Percentiles rank a stretch among this genome's conserved stretches.
phyloP scores from a whole-genome alignment of 2,329 filamentous ascomycete species.

The Neocucurbitaria cava region DNA sequence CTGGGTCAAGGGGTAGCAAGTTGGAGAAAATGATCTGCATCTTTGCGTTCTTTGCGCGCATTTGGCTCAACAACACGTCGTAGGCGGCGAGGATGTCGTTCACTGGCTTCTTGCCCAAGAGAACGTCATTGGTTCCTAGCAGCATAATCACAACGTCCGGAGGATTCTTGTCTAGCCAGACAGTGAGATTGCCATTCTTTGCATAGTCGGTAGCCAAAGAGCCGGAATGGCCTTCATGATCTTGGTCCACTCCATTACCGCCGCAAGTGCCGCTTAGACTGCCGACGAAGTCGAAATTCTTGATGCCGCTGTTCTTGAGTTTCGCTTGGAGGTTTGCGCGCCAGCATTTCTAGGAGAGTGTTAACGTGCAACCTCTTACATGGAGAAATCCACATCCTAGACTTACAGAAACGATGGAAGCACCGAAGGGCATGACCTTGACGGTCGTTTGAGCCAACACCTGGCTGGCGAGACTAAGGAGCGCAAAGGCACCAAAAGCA shows the following conservation, averaged over 20 bases:
- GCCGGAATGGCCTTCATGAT: slow-evolving; percentile 56
- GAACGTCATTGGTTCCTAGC: slow-evolving; percentile 55
- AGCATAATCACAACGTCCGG: slow-evolving; percentile 58
- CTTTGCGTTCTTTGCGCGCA: slow-evolving; percentile 50
- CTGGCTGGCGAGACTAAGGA: slow-evolving; percentile 26
- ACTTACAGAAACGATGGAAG: slow-evolving; percentile 44
- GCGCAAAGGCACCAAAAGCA: slow-evolving; percentile 25
- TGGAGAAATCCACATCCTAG: neutral
- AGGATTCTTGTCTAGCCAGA: slow-evolving; percentile 49
- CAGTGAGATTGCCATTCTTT: slow-evolving; percentile 46
- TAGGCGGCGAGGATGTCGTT: slow-evolving; percentile 49
- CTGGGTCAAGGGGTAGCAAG: slow-evolving; percentile 35
- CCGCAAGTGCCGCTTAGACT: slow-evolving; percentile 44
- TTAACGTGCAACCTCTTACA: slow-evolving; percentile 7
- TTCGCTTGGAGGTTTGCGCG: slow-evolving; percentile 42
- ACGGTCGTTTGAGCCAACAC: slow-evolving; percentile 31
- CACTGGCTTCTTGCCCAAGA: slow-evolving; percentile 40
- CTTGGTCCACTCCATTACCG: slow-evolving; percentile 51
- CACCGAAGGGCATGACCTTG: slow-evolving; percentile 47
- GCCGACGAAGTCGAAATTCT: slow-evolving; percentile 47
- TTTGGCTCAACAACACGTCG: slow-evolving; percentile 50
- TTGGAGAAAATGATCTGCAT: slow-evolving; percentile 51
- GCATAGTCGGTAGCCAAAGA: slow-evolving; percentile 51
- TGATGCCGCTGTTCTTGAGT: slow-evolving; percentile 29
- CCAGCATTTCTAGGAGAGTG: slow-evolving; percentile 42